Conservation (phyloP, 2,329 filamentous ascomycete species). For the Venturia effusa region DNA sequence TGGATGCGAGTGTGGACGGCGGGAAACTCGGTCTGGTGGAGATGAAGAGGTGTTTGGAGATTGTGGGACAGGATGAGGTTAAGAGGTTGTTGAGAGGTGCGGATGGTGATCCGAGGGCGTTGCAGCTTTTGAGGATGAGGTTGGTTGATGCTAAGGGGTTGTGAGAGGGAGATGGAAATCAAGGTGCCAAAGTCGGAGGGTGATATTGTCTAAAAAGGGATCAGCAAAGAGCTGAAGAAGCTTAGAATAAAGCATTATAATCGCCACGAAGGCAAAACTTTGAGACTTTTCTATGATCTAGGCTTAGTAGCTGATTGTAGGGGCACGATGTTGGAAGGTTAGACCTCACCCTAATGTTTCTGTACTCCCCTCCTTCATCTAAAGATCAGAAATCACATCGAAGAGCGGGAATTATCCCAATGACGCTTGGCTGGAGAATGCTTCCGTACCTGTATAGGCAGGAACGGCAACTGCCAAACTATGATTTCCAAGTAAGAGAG, state of each 20-base stretch:
- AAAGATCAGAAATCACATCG: too few relatives aligned
- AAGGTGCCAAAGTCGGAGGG: neutral
- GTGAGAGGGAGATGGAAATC: neutral
- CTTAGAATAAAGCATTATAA: neutral
- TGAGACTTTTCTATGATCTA: neutral
- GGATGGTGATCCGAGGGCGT: neutral
- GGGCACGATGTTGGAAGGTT: too few relatives aligned
- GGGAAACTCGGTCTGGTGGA: neutral
- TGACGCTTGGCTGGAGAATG: too few relatives aligned
- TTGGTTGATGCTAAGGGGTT: neutral
- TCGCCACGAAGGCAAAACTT: neutral
- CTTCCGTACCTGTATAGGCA: too few relatives aligned
- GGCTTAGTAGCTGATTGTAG: neutral
- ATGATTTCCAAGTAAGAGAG: too few relatives aligned
- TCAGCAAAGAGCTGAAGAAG: neutral
- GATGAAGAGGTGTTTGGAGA: slow-evolving; percentile 6
- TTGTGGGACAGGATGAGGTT: neutral
- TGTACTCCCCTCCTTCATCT: too few relatives aligned
- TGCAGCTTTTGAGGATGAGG: neutral
- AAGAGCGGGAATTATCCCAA: too few relatives aligned
- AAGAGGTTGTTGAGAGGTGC: neutral
- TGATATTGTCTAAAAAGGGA: neutral
- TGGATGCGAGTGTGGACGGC: neutral
- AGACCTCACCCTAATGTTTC: too few relatives aligned
- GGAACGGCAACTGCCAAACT: too few relatives aligned